Base-by-base conservation (phyloP, 2,329 filamentous ascomycete genomes). In the Sarocladiaceae sp. region DNA sequence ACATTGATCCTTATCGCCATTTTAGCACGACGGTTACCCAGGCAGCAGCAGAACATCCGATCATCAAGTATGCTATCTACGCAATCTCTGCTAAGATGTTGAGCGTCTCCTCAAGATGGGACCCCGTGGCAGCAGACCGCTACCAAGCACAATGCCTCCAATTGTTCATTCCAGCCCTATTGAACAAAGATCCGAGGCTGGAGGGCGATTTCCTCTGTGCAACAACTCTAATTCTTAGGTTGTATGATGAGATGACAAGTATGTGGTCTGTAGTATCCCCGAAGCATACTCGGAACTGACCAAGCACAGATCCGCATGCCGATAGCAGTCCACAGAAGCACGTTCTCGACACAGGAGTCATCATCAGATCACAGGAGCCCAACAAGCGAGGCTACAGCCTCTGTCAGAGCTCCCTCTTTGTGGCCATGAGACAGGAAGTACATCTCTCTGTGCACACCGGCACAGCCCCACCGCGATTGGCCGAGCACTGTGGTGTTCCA, bases 31-130 rank as follows among this genome's bases (percentile, higher is more conserved):
- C 32, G 9, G 32, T 16, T 9, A 15, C 15, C 6, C 11, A 18
- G 16, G 32, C 32, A 12, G 9, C 32, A 12, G 11, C 32, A 12
- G 11, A n/a, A 9, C 32, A 33, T 16, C 11, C 9, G 11, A 33
- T 33, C 32, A 33, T 33, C 32, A 33, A 33, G 32, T 33, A 33
- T 18, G 32, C 32, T 9, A 33, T 33, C 16, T 33, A 10, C 32
- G 32, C 32, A 7, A 33, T 33, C 7, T 33, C 32, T 7, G 32
- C 32, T 7, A 33, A 33, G 32, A 33, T 33, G 32, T 15, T 33
- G 10, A 33, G 32, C 32, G 16, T 18, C 6, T n/a, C 11, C 10
- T 23, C 21, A 11, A 41, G 40, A 24, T 49, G 45, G 47, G 32
- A 47, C 35, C 37, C 37, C 11, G 11, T 41, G 13, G 16, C 37